Evolutionary conservation across 1,284 basidiomycete species (phyloP).

Genomic region (Pyrrhoderma noxium): DNA sequence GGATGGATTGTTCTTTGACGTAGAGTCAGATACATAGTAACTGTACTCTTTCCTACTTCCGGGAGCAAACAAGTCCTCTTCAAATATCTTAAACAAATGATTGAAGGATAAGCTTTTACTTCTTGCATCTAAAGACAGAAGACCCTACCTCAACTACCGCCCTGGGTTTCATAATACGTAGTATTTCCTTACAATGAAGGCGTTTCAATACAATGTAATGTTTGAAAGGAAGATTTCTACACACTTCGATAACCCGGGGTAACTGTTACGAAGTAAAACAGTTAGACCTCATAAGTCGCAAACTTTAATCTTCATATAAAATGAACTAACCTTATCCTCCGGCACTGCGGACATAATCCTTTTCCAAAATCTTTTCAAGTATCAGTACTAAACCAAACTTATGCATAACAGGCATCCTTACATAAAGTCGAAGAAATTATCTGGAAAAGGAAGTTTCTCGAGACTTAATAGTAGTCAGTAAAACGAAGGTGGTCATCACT

Average conservation of each 20-base stretch:
- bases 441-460: constrained; percentile 57
- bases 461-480: constrained; percentile 33
- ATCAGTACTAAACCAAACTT: neutral
- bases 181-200: constrained; percentile 30
- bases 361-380: constrained; percentile 45
- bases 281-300: constrained; percentile 48
- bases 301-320: neutral
- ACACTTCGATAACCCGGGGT: no score
- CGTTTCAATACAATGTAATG: no score
- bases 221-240: no score
- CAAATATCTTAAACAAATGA: constrained; percentile 41
- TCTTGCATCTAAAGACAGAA: no score
- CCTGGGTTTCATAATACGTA: constrained; percentile 59
- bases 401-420: constrained; percentile 24
- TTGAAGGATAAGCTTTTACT: neutral
- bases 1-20: no score
- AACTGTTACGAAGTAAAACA: constrained; percentile 30
- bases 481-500: constrained; percentile 2
- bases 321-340: constrained; percentile 56
- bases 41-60: constrained; percentile 30
- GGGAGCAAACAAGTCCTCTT: constrained; percentile 66
- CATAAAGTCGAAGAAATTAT: constrained; percentile 70
- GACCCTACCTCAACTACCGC: constrained; percentile 51
- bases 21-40: no score
- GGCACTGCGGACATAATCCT: constrained; percentile 64